These are phyloP conservation scores for Mortierella sp. DNA, from an alignment of 371 early-diverging fungal species.

Conservation along the genomic window DNA sequence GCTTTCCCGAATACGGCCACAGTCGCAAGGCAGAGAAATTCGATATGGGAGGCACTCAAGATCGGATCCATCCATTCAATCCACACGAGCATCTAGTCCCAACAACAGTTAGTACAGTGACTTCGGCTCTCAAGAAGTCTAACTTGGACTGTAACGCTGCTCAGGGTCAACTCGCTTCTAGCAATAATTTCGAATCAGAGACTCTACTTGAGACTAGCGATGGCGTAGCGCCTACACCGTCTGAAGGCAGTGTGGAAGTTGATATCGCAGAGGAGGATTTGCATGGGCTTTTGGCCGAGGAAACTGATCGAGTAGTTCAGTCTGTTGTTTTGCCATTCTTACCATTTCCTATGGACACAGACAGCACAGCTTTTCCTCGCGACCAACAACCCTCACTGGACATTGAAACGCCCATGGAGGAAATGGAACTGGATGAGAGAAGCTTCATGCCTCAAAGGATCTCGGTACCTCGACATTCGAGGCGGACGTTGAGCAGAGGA, in stretches of 20 bases:
- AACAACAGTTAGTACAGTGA: background rate
- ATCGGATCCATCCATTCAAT: background rate
- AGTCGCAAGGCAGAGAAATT: constrained; percentile 1
- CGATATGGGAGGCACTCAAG: background rate
- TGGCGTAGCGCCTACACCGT: background rate
- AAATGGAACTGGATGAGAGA: background rate
- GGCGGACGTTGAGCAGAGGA: constrained; percentile 10
- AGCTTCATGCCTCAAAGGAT: background rate
- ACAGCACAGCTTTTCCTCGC: background rate
- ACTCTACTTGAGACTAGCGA: background rate
- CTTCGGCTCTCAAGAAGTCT: background rate
- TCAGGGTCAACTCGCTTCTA: background rate
- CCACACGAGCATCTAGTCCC: background rate
- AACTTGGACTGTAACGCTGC: background rate
- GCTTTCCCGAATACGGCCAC: constrained; percentile 47
- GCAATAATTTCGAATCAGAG: background rate
- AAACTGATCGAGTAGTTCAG: constrained; percentile 46
- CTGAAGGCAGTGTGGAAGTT: constrained; percentile 4
- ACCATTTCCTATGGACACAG: constrained; percentile 24
- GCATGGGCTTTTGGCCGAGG: constrained; percentile 33
- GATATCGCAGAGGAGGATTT: constrained; percentile 37
- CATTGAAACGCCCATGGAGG: background rate
- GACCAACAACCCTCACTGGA: constrained; percentile 3
- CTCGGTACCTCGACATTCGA: background rate
- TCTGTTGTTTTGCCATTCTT: constrained; percentile 46